Conservation (phyloP, 805 yeast genomes). For the Dipodascopsis uninucleata region DNA sequence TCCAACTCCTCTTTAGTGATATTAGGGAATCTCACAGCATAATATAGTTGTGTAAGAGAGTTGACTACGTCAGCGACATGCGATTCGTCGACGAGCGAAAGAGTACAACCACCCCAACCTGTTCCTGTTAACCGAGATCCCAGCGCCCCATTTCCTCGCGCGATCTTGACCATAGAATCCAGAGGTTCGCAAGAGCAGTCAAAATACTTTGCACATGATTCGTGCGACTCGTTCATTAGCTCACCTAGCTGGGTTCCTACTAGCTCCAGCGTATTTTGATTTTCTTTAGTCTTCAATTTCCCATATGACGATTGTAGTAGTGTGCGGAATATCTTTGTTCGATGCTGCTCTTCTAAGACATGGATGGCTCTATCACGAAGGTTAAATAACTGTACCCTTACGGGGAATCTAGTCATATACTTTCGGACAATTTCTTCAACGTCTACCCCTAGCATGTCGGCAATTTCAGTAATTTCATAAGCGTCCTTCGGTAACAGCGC, state of each 20-base stretch:
- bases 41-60: slow-evolving; percentile 14
- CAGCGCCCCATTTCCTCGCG: slow-evolving; percentile 51
- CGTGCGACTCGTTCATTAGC: slow-evolving; percentile 59
- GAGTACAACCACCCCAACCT: slow-evolving; percentile 73
- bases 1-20: slow-evolving; percentile 2
- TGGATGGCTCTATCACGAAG: slow-evolving; percentile 61
- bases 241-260: slow-evolving; percentile 45
- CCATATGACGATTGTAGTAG: slow-evolving; percentile 8
- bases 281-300: slow-evolving; percentile 30
- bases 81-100: slow-evolving; percentile 48
- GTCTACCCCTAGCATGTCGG: slow-evolving; percentile 44
- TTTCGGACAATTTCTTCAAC: slow-evolving; percentile 43
- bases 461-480: slow-evolving; percentile 49
- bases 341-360: slow-evolving; percentile 57
- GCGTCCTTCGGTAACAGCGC: slow-evolving; percentile 37
- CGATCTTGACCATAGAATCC: slow-evolving; percentile 52
- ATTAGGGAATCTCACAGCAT: slow-evolving; percentile 7
- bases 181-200: slow-evolving; percentile 57
- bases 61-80: slow-evolving; percentile 9
- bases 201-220: slow-evolving; percentile 47
- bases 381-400: slow-evolving; percentile 51
- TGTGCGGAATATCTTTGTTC: slow-evolving; percentile 49
- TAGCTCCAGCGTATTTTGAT: slow-evolving; percentile 36
- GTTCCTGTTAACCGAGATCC: slow-evolving; percentile 79
- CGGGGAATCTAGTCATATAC: slow-evolving; percentile 48